Percentiles rank a stretch among this genome's conserved stretches.
Evolutionary conservation across 345 rosid genomes (phyloP).

Genomic region (Melastoma malabathricum): DNA sequence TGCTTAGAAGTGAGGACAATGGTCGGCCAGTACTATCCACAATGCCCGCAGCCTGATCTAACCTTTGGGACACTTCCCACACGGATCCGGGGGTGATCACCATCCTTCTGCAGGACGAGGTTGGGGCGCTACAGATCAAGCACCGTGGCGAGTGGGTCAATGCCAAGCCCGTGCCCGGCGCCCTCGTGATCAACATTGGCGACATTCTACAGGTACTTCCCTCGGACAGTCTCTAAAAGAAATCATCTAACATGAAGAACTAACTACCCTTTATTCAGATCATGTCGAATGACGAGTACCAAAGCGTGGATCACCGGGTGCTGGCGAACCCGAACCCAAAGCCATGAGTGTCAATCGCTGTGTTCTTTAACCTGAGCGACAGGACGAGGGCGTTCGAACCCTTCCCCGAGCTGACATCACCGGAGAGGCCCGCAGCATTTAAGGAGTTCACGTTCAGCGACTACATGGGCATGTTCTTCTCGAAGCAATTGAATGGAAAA

Average conservation of each 20-base stretch:
- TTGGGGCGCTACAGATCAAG: conserved; percentile 44
- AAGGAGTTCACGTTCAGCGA: conserved; percentile 17
- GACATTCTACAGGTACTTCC: conserved; percentile 50
- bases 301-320: conserved; percentile 33
- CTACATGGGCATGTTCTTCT: conserved; percentile 21
- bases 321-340: conserved; percentile 24
- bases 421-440: conserved; percentile 25
- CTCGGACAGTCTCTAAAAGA: too few relatives aligned
- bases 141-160: conserved; percentile 30
- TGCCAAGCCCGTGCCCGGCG: conserved; percentile 33
- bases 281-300: conserved; percentile 34
- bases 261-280: conserved; percentile 23
- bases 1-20: conserved; percentile 23
- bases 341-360: conserved; percentile 23
- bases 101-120: conserved; percentile 28
- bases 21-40: conserved; percentile 38
- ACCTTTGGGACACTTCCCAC: conserved; percentile 34
- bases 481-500: conserved; percentile 33
- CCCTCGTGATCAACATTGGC: conserved; percentile 34
- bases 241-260: too few relatives aligned
- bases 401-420: conserved; percentile 21
- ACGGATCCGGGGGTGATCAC: conserved; percentile 35
- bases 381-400: conserved; percentile 23
- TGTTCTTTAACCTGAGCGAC: conserved; percentile 23
- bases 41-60: conserved; percentile 47